Percentiles rank a stretch among this genome's conserved stretches.
phyloP scores from a whole-genome alignment of 805 yeast genomes.

The Pichia scutulata region DNA sequence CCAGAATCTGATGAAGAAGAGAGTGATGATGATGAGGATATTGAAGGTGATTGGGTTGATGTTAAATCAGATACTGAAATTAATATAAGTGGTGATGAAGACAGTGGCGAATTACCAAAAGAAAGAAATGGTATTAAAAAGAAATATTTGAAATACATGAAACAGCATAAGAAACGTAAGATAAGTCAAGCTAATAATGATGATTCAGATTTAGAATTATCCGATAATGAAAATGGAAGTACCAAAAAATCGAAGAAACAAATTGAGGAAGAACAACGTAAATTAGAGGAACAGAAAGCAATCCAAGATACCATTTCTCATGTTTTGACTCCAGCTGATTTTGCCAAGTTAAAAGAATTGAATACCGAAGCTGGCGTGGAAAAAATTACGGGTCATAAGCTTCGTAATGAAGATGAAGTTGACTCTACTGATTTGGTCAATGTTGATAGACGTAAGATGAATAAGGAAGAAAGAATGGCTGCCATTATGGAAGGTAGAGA shows the following conservation, averaged over 20 bases:
- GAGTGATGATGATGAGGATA: slow-evolving; percentile 47
- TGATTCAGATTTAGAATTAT: slow-evolving; percentile 46
- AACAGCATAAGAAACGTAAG: slow-evolving; percentile 23
- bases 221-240: slow-evolving; percentile 33
- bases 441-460: slow-evolving; percentile 70
- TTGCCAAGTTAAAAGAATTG: slow-evolving; percentile 88
- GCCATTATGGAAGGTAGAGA: slow-evolving; percentile 86
- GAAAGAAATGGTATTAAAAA: slow-evolving; percentile 28
- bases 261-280: slow-evolving; percentile 16
- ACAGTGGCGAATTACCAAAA: slow-evolving; percentile 27
- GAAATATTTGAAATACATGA: slow-evolving; percentile 29
- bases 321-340: slow-evolving; percentile 95
- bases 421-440: slow-evolving; percentile 77
- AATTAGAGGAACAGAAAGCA: slow-evolving; percentile 39
- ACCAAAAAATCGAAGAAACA: slow-evolving; percentile 31
- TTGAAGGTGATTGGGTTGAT: slow-evolving; percentile 89
- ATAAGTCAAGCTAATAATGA: slow-evolving; percentile 24
- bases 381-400: slow-evolving; percentile 55
- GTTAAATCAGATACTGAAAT: slow-evolving; percentile 68
- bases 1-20: slow-evolving; percentile 44
- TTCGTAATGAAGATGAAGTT: slow-evolving; percentile 72
- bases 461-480: slow-evolving; percentile 85
- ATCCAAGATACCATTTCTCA: slow-evolving; percentile 41
- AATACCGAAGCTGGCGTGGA: slow-evolving; percentile 79
- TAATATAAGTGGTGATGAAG: slow-evolving; percentile 43